Percentiles rank a stretch among this genome's conserved stretches.
Evolutionary conservation across 441 rosid species (phyloP).

Genomic region (Erysimum cheiri): DNA sequence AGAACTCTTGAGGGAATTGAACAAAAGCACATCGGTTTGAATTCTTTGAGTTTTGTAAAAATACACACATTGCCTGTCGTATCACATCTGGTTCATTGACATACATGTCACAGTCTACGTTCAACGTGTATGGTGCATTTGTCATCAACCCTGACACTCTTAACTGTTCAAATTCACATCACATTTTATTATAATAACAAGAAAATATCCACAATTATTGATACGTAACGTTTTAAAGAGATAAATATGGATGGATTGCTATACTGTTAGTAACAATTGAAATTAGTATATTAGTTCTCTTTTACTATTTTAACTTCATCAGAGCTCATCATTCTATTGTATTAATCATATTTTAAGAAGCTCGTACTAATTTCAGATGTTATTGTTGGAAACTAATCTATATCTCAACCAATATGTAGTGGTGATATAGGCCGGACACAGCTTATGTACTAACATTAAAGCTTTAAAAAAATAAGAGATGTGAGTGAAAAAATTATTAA

Average conservation of each 20-base stretch:
- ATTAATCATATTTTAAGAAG: background rate
- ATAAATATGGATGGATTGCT: too few species aligned
- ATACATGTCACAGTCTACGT: slow-evolving; percentile 35
- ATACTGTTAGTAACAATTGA: too few species aligned
- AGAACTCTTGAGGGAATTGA: too few species aligned
- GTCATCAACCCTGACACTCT: slow-evolving; percentile 62
- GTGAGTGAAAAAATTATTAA: background rate
- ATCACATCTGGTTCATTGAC: slow-evolving; percentile 23
- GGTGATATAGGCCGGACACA: background rate
- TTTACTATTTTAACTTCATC: too few species aligned
- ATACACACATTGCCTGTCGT: slow-evolving; percentile 30
- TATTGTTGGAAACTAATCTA: too few species aligned
- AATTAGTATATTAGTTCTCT: too few species aligned
- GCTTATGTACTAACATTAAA: background rate
- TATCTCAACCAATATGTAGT: too few species aligned
- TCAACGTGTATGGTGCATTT: slow-evolving; percentile 33
- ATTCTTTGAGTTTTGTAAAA: background rate
- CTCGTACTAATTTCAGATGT: background rate
- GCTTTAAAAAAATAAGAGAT: background rate
- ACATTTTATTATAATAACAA: background rate
- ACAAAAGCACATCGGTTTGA: too few species aligned
- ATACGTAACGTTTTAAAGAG: too few species aligned
- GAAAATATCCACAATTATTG: too few species aligned
- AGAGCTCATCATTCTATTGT: background rate
- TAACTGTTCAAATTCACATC: slow-evolving; percentile 36